phyloP scores from a whole-genome alignment of 331 rosid species.

The Telfairia occidentalis region DNA sequence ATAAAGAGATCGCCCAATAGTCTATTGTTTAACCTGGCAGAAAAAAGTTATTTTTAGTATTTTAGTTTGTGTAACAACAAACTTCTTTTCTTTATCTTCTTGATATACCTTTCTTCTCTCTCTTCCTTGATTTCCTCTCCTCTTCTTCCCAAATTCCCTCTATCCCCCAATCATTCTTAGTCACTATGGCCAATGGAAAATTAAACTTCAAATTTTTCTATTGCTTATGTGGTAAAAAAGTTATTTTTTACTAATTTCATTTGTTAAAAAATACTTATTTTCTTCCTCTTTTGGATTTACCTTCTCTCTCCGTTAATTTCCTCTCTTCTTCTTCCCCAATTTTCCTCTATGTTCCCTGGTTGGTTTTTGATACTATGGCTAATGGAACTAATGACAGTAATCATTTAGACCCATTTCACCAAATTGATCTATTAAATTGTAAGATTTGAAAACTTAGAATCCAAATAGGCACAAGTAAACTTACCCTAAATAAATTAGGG shows the following conservation, averaged over 20 bases:
- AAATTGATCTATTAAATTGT: not conserved
- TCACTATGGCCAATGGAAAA: too few species aligned
- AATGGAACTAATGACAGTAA: not conserved
- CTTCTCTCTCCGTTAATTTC: not conserved
- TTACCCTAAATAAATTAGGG: not conserved
- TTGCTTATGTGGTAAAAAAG: not conserved
- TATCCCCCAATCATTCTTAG: too few species aligned
- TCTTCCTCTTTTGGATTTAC: not conserved
- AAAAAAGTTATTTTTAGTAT: not conserved
- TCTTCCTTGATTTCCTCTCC: not conserved
- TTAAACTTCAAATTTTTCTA: too few species aligned
- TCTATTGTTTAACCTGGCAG: not conserved
- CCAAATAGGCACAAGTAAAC: not conserved
- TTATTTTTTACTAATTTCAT: not conserved
- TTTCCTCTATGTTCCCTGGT: not conserved
- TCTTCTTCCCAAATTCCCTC: not conserved
- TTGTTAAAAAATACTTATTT: too few species aligned
- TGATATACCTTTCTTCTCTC: not conserved
- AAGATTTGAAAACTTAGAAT: not conserved
- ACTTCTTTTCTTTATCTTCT: not conserved
- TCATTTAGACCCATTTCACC: not conserved
- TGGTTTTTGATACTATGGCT: not conserved
- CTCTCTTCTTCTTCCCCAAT: not conserved
- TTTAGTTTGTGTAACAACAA: not conserved
- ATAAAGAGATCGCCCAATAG: not conserved